These are phyloP conservation scores for Yamadazyma membranifaciens DNA, from an alignment of 1,139 yeast species.

Conservation along the genomic window DNA sequence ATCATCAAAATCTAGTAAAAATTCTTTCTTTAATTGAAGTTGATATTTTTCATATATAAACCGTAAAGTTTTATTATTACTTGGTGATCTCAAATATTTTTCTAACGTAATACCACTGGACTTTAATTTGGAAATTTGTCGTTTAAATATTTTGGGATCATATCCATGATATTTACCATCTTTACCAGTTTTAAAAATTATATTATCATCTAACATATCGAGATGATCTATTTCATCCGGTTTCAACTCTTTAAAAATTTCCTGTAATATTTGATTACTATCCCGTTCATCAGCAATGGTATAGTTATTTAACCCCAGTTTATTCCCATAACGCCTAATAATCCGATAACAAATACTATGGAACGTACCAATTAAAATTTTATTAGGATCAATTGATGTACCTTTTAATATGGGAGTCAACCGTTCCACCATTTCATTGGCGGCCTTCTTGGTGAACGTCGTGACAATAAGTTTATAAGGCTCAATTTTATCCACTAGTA, in stretches of 20 bases:
- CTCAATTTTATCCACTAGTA: constrained; percentile 46
- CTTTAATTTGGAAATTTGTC: constrained; percentile 53
- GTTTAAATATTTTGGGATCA: constrained; percentile 37
- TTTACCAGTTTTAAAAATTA: constrained; percentile 7
- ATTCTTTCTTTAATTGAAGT: constrained; percentile 34
- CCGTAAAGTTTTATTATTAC: constrained; percentile 15
- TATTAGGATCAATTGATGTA: constrained; percentile 33
- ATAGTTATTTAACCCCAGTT: constrained; percentile 48
- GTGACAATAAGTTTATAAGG: constrained; percentile 75
- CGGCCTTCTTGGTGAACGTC: constrained; percentile 89
- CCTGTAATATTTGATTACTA: constrained; percentile 46
- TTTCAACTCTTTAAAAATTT: constrained; percentile 35
- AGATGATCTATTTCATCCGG: constrained; percentile 25
- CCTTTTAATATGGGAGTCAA: constrained; percentile 39
- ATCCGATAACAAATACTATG: constrained; percentile 74
- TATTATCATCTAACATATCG: constrained; percentile 3
- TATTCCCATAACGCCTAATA: constrained; percentile 54
- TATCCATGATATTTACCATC: constrained; percentile 25
- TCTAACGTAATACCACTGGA: constrained; percentile 44
- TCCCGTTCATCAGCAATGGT: constrained; percentile 71
- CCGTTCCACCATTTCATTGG: constrained; percentile 75
- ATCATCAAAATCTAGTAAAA: constrained; percentile 80
- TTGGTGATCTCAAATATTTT: constrained; percentile 21
- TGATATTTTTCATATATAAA: constrained; percentile 55
- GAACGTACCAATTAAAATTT: constrained; percentile 76